These are phyloP conservation scores for Nakazawaea ernobii DNA, from an alignment of 805 yeast species.

Conservation along the genomic window DNA sequence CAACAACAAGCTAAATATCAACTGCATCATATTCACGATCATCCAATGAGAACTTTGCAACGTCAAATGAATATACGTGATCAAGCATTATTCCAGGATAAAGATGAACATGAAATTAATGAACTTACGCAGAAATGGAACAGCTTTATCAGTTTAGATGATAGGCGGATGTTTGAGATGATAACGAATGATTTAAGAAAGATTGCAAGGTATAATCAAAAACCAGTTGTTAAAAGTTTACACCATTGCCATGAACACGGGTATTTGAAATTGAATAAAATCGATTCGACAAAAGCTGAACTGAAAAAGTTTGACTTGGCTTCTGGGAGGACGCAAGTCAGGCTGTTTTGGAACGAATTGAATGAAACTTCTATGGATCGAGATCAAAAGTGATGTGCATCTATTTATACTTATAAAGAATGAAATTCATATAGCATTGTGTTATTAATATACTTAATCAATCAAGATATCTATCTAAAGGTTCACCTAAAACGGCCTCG, in stretches of 20 bases:
- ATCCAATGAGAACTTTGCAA: slow-evolving; percentile 22
- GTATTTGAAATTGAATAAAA: not conserved
- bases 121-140: slow-evolving; percentile 15
- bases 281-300: not conserved
- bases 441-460: slow-evolving; percentile 15
- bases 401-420: no score
- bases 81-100: not conserved
- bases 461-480: slow-evolving; percentile 75
- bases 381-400: not conserved
- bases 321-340: not conserved
- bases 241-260: slow-evolving; percentile 2
- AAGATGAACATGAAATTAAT: slow-evolving; percentile 3
- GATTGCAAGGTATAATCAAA: slow-evolving; percentile 19
- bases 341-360: slow-evolving; percentile 2
- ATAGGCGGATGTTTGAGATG: slow-evolving; percentile 21
- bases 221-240: slow-evolving; percentile 19
- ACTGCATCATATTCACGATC: not conserved
- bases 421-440: not conserved
- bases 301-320: slow-evolving; percentile 2
- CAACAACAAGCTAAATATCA: not conserved
- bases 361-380: not conserved
- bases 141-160: slow-evolving; percentile 18
- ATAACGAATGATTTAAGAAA: slow-evolving; percentile 24
- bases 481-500: slow-evolving; percentile 91
- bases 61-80: slow-evolving; percentile 21